These are phyloP conservation scores for Blastocystis sp. DNA, from an alignment of 352 stramenopile species.

Conservation along the genomic window DNA sequence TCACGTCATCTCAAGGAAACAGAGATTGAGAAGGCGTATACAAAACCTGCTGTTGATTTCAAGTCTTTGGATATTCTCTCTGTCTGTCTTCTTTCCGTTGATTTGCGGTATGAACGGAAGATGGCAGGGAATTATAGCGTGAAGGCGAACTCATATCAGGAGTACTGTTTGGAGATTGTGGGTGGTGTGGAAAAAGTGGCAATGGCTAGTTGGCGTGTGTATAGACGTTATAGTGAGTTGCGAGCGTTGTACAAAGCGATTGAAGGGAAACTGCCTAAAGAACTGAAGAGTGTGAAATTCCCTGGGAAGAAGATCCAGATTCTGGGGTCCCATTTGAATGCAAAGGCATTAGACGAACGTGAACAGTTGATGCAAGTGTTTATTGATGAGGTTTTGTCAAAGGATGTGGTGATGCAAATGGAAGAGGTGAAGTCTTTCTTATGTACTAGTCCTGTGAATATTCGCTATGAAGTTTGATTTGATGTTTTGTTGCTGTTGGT, in stretches of 20 bases:
- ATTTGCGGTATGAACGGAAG: slow-evolving; percentile 6
- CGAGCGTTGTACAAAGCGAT: slow-evolving; percentile 30
- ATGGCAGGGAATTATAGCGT: slow-evolving; percentile 36
- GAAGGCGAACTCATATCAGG: slow-evolving; percentile 13
- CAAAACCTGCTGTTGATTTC: slow-evolving; percentile 1
- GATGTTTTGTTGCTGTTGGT: background rate
- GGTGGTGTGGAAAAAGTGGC: background rate
- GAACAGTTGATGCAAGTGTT: slow-evolving; percentile 1
- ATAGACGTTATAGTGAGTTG: slow-evolving; percentile 57
- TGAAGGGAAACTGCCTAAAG: slow-evolving; percentile 10
- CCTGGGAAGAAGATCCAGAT: slow-evolving; percentile 54
- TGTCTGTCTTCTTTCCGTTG: slow-evolving; percentile 12
- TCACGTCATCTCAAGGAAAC: background rate
- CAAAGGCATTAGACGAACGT: slow-evolving; percentile 3
- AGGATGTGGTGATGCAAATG: background rate
- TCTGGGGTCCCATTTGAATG: slow-evolving; percentile 21
- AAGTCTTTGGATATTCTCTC: slow-evolving; percentile 20
- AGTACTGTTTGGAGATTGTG: slow-evolving; percentile 40
- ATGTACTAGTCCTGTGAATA: slow-evolving; percentile 24
- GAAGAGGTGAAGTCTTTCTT: background rate
- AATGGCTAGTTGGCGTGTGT: slow-evolving; percentile 52
- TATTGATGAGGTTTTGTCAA: background rate
- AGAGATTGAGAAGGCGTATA: slow-evolving; percentile 24
- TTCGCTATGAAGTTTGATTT: slow-evolving; percentile 43
- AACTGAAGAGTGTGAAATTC: slow-evolving; percentile 48